Evolutionary conservation across 176 grass and related monocot species (phyloP).

Genomic region (Bothriochloa decipiens): DNA sequence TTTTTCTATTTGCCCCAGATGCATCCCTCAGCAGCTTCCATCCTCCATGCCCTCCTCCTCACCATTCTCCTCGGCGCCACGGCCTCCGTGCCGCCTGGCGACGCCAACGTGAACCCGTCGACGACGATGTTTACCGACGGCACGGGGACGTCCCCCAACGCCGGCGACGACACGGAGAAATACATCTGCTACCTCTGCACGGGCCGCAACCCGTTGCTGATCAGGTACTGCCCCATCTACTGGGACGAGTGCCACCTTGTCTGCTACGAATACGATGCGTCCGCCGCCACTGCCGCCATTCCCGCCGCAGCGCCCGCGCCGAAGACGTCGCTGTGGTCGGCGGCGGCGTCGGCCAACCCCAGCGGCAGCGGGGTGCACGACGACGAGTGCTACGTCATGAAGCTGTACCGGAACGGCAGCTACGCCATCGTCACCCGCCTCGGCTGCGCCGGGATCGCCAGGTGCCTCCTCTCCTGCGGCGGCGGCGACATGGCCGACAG

Average conservation of each 20-base stretch:
- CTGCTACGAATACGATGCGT: background rate
- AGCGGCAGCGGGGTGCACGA: background rate
- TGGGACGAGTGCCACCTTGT: constrained; percentile 44
- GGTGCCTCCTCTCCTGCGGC: constrained; percentile 38
- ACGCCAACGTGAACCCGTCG: background rate
- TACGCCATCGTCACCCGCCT: constrained; percentile 38
- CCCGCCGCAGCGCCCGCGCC: background rate
- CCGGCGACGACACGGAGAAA: constrained; percentile 21
- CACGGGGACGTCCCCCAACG: background rate
- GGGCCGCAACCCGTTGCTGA: constrained; percentile 38
- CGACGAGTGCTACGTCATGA: constrained; percentile 54
- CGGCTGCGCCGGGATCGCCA: constrained; percentile 19
- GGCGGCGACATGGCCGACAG: constrained; percentile 18
- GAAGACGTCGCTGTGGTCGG: background rate
- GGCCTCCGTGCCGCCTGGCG: background rate
- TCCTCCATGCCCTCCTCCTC: background rate
- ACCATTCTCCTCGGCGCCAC: constrained; percentile 10
- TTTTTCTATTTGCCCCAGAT: background rate
- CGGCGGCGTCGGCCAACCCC: background rate
- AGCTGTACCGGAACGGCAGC: constrained; percentile 41
- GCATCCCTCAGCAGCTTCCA: background rate
- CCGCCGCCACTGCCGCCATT: background rate
- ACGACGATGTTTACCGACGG: background rate
- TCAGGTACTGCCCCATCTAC: constrained; percentile 44
- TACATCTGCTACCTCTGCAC: constrained; percentile 57